Conservation (phyloP, 2,329 filamentous ascomycete species). For the Hypoxylon sp. region DNA sequence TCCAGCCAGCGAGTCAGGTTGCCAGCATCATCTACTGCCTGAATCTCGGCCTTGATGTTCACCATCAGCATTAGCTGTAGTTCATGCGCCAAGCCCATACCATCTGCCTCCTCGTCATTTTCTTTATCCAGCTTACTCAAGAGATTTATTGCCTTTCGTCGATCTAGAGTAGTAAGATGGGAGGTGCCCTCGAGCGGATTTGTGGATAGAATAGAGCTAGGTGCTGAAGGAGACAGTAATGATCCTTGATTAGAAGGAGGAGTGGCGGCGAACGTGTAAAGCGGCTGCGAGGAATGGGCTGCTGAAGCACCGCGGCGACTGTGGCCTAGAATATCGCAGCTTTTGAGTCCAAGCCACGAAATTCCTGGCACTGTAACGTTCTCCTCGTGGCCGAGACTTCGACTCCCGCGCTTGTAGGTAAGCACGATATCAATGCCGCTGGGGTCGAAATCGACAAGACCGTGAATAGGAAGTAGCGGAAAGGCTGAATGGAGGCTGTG, state of each 20-base stretch:
- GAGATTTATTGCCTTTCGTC: constrained; percentile 69
- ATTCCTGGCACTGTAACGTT: constrained; percentile 66
- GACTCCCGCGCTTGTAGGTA: constrained; percentile 81
- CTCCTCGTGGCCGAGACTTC: constrained; percentile 72
- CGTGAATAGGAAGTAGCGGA: constrained; percentile 70
- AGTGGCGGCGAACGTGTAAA: neutral
- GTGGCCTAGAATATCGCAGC: constrained; percentile 58
- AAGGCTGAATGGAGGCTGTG: constrained; percentile 64
- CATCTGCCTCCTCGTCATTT: constrained; percentile 51
- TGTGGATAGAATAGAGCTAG: neutral
- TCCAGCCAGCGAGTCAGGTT: constrained; percentile 68
- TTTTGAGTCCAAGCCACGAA: constrained; percentile 75
- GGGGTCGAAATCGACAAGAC: constrained; percentile 81
- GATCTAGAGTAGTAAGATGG: constrained; percentile 69
- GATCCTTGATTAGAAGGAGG: constrained; percentile 14
- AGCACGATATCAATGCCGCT: constrained; percentile 81
- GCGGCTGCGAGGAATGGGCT: neutral
- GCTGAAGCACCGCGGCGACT: neutral
- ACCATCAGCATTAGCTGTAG: constrained; percentile 81
- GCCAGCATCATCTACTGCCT: constrained; percentile 73
- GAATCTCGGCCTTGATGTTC: constrained; percentile 83
- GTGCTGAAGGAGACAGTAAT: neutral
- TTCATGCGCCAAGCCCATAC: constrained; percentile 65
- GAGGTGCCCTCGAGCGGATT: constrained; percentile 43
- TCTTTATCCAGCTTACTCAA: constrained; percentile 61